Evolutionary conservation across 2,329 filamentous ascomycete genomes (phyloP).

Genomic region (Pseudogymnoascus sp.): DNA sequence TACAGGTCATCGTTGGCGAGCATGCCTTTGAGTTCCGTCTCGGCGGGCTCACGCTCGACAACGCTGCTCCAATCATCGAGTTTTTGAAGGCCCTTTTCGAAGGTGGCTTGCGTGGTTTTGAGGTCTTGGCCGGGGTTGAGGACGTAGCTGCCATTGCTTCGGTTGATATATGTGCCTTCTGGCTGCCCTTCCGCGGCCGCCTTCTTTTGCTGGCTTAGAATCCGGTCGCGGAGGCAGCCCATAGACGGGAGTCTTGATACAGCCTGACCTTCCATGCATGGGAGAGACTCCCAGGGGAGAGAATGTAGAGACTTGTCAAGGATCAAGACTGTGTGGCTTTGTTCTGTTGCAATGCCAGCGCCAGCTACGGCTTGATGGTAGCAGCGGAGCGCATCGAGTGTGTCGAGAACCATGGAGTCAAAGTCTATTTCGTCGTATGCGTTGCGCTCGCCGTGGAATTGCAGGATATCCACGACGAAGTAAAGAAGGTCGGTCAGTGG

Average conservation of each 20-base stretch:
- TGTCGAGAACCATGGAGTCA: constrained; percentile 81
- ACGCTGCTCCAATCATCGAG: constrained; percentile 65
- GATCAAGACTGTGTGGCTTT: constrained; percentile 73
- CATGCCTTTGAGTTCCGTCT: constrained; percentile 64
- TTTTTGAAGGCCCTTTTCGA: constrained; percentile 55
- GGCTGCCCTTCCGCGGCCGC: constrained; percentile 14
- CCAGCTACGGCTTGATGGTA: constrained; percentile 53
- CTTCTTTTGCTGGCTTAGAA: constrained; percentile 37
- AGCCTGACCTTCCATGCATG: constrained; percentile 68
- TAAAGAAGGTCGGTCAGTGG: constrained; percentile 86
- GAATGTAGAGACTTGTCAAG: constrained; percentile 83
- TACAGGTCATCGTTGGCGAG: constrained; percentile 62
- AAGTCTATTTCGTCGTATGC: constrained; percentile 98
- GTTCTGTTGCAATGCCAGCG: constrained; percentile 28
- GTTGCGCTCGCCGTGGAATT: constrained; percentile 92
- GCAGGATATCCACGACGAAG: constrained; percentile 91
- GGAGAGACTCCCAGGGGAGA: constrained; percentile 94
- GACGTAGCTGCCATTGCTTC: constrained; percentile 60
- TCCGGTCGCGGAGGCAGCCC: constrained; percentile 66
- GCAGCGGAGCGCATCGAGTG: constrained; percentile 69
- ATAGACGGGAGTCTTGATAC: constrained; percentile 85
- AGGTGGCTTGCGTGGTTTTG: constrained; percentile 65
- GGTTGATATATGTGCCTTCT: constrained; percentile 47
- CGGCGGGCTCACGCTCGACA: constrained; percentile 59
- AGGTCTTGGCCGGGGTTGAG: constrained; percentile 86